phyloP scores from a whole-genome alignment of 768 basidiomycete species.

The Mycena crocata region DNA sequence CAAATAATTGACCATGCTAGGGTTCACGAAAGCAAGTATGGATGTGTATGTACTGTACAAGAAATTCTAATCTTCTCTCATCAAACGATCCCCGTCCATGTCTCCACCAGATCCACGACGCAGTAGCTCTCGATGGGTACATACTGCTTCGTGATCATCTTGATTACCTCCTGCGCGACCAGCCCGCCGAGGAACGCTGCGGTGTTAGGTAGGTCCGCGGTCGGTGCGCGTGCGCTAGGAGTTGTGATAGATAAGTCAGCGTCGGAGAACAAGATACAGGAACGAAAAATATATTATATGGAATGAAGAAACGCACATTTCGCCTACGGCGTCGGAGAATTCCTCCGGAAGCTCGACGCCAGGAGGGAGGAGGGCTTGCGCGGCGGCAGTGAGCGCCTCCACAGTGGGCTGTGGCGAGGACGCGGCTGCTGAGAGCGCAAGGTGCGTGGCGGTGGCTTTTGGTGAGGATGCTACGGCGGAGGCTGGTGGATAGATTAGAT shows the following conservation, averaged over 20 bases:
- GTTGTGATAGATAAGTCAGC: too few relatives aligned
- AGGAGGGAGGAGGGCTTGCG: slow-evolving; percentile 61
- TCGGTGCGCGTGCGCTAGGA: slow-evolving; percentile 80
- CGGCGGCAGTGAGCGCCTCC: slow-evolving; percentile 65
- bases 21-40: too few relatives aligned
- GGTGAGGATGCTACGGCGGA: slow-evolving; percentile 54
- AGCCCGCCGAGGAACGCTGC: slow-evolving; percentile 94
- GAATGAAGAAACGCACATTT: slow-evolving; percentile 70
- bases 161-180: slow-evolving; percentile 96
- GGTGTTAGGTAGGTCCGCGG: slow-evolving; percentile 90
- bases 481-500: slow-evolving; percentile 45
- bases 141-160: slow-evolving; percentile 96
- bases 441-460: slow-evolving; percentile 74
- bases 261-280: too few relatives aligned
- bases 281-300: too few relatives aligned
- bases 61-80: too few relatives aligned
- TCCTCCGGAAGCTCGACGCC: slow-evolving; percentile 64
- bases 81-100: slow-evolving; percentile 74
- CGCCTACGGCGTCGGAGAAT: slow-evolving; percentile 73
- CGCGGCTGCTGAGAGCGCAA: slow-evolving; percentile 69
- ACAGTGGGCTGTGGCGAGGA: slow-evolving; percentile 52
- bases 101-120: slow-evolving; percentile 85
- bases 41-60: too few relatives aligned
- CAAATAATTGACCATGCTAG: too few relatives aligned
- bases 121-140: slow-evolving; percentile 89